A percentile compares a stretch with the other conserved stretches of the same genome.
These are phyloP conservation scores for Penicillium hesseltinei DNA, from an alignment of 2,329 filamentous ascomycete genomes.

Conservation along the genomic window DNA sequence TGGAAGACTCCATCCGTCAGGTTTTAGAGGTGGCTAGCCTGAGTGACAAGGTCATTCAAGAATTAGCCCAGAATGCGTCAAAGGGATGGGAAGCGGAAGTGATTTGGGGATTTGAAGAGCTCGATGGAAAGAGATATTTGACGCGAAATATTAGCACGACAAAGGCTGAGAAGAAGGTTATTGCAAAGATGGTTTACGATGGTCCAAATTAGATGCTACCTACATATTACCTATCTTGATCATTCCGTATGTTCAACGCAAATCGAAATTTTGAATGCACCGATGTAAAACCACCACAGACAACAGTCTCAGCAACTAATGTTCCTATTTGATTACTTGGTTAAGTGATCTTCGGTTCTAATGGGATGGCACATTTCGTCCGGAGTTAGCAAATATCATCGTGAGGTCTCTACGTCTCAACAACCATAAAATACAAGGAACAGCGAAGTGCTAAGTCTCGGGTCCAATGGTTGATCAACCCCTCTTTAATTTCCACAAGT, in stretches of 20 bases:
- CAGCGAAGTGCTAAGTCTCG: too few species aligned
- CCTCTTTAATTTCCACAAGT: background rate
- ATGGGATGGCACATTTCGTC: too few species aligned
- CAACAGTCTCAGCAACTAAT: background rate
- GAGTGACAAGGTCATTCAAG: slow-evolving; percentile 11
- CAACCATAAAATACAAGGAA: background rate
- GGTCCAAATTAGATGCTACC: background rate
- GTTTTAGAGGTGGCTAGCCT: background rate
- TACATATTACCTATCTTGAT: background rate
- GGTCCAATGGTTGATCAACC: background rate
- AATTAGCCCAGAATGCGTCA: slow-evolving; percentile 8
- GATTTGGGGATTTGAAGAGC: slow-evolving; percentile 20
- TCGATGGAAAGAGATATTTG: slow-evolving; percentile 12
- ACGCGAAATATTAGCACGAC: slow-evolving; percentile 15
- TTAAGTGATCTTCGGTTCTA: background rate
- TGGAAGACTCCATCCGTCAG: slow-evolving; percentile 9
- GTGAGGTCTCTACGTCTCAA: background rate
- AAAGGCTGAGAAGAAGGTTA: background rate
- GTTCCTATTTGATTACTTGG: background rate
- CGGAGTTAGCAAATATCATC: background rate
- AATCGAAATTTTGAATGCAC: background rate
- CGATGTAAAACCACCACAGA: background rate
- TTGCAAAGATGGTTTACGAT: slow-evolving; percentile 6
- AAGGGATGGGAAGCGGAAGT: slow-evolving; percentile 20
- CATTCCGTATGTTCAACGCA: background rate